phyloP scores from a whole-genome alignment of 2,329 filamentous ascomycete species.

The Colletotrichum brevisporum region DNA sequence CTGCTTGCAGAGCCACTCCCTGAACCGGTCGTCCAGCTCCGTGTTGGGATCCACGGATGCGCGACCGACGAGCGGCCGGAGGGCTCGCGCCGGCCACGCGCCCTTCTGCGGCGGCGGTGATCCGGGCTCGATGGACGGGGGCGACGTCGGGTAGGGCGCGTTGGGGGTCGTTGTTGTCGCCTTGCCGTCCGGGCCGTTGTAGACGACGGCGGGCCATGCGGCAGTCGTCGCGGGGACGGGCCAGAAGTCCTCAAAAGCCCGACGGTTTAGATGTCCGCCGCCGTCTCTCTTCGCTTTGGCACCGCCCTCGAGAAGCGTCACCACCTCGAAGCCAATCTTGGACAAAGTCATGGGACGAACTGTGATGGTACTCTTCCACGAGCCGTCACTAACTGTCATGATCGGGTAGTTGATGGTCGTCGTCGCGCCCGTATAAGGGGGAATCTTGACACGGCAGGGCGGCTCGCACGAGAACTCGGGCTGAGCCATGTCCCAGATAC shows the following conservation, averaged over 20 bases:
- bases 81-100: constrained; percentile 34
- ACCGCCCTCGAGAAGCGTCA: background rate
- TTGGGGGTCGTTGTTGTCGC: constrained; percentile 34
- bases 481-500: constrained; percentile 45
- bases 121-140: constrained; percentile 39
- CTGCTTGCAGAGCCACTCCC: too few species aligned
- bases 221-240: constrained; percentile 43
- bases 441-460: background rate
- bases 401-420: background rate
- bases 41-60: too few species aligned
- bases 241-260: constrained; percentile 24
- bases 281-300: background rate
- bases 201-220: constrained; percentile 43
- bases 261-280: constrained; percentile 31
- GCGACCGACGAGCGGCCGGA: constrained; percentile 20
- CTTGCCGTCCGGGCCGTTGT: constrained; percentile 42
- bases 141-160: constrained; percentile 42
- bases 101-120: constrained; percentile 35
- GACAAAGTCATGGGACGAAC: constrained; percentile 42
- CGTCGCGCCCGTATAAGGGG: background rate
- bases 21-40: too few species aligned
- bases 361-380: background rate
- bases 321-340: background rate
- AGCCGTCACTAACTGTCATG: background rate
- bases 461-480: background rate